phyloP scores from a whole-genome alignment of 495 filamentous ascomycete genomes.

The Glonium stellatum region DNA sequence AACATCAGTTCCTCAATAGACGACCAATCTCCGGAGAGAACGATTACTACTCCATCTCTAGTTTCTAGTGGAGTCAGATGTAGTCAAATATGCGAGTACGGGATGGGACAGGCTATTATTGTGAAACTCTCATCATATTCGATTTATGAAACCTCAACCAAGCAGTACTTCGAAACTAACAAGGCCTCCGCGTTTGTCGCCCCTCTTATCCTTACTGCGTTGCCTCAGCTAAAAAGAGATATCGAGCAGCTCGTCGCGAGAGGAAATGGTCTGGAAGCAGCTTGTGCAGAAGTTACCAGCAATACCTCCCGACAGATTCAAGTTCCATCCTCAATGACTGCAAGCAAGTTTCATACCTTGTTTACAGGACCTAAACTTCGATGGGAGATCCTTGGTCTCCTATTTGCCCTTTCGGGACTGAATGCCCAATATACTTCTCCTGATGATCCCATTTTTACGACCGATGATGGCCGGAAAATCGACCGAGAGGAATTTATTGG shows the following conservation, averaged over 20 bases:
- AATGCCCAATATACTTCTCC: slow-evolving; percentile 20
- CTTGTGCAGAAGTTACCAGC: slow-evolving; percentile 15
- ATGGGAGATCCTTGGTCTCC: slow-evolving; percentile 22
- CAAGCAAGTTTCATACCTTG: slow-evolving; percentile 18
- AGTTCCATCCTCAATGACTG: slow-evolving; percentile 12
- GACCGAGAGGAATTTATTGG: slow-evolving; percentile 21
- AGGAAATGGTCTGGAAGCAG: background rate
- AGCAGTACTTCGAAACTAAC: slow-evolving; percentile 17
- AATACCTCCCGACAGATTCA: slow-evolving; percentile 17
- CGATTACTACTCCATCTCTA: slow-evolving; percentile 2
- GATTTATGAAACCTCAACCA: slow-evolving; percentile 10
- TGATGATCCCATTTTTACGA: slow-evolving; percentile 18
- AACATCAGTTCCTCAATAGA: slow-evolving; percentile 19
- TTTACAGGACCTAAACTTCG: slow-evolving; percentile 22
- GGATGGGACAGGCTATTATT: slow-evolving; percentile 6
- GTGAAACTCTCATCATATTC: slow-evolving; percentile 15
- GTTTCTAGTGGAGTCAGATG: slow-evolving; percentile 2
- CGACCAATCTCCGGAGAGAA: slow-evolving; percentile 4
- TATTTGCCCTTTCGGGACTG: slow-evolving; percentile 12
- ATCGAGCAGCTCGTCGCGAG: slow-evolving; percentile 8
- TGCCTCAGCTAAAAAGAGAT: slow-evolving; percentile 18
- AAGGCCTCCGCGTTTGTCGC: slow-evolving; percentile 12
- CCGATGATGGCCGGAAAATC: slow-evolving; percentile 11
- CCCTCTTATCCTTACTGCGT: slow-evolving; percentile 12
- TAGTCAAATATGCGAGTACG: slow-evolving; percentile 12